Evolutionary conservation across 176 grass and related monocot species (phyloP), one percentile per base, ranked within the genome.

Genomic region (Ananas comosus): DNA sequence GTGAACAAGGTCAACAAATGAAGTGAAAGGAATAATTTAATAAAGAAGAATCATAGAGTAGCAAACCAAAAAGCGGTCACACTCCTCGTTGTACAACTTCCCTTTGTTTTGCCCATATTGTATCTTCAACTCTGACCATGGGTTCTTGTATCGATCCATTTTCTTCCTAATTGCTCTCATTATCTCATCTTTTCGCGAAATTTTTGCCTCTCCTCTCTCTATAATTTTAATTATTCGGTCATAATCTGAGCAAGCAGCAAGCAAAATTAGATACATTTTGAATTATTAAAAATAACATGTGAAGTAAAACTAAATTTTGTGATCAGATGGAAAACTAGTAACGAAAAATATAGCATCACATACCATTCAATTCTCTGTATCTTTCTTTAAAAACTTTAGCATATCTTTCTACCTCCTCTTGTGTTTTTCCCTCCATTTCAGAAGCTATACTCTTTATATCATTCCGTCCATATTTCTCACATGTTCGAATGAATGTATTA

Each of bases 171-270:
- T 86, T 33, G 94, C 89, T 76, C 72, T 88, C 84, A 88, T 99
- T 72, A 99, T 99, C 69, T 93, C 94, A 82, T 99, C 94, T 67
- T 93, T 99, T 8, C 89, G 79, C 25, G 77, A 85, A 65, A 99
- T 99, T 69, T 89, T 93, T 72, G 87, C 94, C 70, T 99, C 94
- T 11, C 89, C 94, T 66, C 84, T 93, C 83, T 99, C 94, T 68
- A 99, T 99, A 53, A 85, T 99, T 79, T 99, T 99, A 21, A 99
- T 91, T 65, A 99, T 99, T 63, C 90, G 91, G 82, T 99, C 94
- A 79, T 87, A 93, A 81, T 99, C 94, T 99, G 75, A 47, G 70
- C 73, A 63, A 67, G 33, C 33, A 42, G 33, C 3, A 42, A 59
- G 19, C 17, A 51, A 61, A 67, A 70, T 28, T 54, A 27, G 12